phyloP scores from a whole-genome alignment of 2,329 filamentous ascomycete species.

The Fusarium gaditjirri region DNA sequence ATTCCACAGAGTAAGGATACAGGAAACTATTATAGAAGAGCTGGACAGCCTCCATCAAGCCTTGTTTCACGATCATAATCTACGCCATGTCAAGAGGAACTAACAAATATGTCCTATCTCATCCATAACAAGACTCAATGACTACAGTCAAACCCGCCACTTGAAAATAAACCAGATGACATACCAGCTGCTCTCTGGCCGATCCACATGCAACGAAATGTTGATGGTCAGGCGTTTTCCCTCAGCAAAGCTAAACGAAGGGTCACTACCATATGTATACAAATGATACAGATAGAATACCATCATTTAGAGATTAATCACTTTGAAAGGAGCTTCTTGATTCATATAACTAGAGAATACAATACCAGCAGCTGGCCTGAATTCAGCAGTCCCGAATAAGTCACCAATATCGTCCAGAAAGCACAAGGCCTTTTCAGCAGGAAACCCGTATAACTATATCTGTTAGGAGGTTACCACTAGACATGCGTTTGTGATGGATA shows the following conservation, averaged over 20 bases:
- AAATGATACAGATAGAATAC: background rate
- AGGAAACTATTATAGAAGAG: background rate
- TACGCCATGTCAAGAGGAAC: background rate
- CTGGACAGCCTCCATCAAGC: background rate
- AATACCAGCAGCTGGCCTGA: no score
- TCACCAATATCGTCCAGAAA: background rate
- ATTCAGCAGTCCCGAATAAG: no score
- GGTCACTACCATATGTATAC: no score
- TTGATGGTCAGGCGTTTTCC: background rate
- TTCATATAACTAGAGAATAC: no score
- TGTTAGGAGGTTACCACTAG: no score
- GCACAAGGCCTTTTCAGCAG: background rate
- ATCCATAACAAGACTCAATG: background rate
- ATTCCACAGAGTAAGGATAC: background rate
- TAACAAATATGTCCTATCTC: background rate
- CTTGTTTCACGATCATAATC: fast-evolving
- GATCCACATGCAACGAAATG: no score
- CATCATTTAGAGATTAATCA: background rate
- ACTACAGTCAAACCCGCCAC: background rate
- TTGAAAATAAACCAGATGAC: no score
- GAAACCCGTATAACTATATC: no score
- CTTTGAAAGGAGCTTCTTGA: background rate
- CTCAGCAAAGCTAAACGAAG: background rate
- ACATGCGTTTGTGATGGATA: no score
- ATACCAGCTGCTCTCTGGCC: no score